These are phyloP conservation scores for Rubia yunnanensis DNA, from an alignment of 257 asterid genomes.

Conservation along the genomic window DNA sequence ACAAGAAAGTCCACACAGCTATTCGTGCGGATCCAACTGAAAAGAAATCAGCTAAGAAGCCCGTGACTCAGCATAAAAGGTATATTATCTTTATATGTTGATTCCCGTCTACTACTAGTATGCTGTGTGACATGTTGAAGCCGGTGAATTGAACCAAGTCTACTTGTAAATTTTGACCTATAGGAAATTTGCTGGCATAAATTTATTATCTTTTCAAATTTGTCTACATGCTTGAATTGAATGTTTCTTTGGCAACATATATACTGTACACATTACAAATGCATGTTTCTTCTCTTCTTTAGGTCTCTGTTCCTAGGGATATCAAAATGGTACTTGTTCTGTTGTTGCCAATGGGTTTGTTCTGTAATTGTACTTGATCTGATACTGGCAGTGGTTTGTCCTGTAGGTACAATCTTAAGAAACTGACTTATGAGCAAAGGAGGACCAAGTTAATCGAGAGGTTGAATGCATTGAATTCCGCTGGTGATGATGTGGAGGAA, in stretches of 20 bases:
- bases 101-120: neutral
- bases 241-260: neutral
- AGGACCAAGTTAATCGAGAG: constrained; percentile 19
- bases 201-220: neutral
- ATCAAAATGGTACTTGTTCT: neutral
- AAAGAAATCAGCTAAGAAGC: constrained; percentile 38
- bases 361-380: neutral
- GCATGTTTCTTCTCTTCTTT: neutral
- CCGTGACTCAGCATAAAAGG: constrained; percentile 50
- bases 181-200: too few relatives aligned
- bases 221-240: neutral
- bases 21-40: constrained; percentile 42
- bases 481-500: constrained; percentile 13
- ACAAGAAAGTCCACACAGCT: constrained; percentile 71
- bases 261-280: neutral
- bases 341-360: neutral
- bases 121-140: neutral
- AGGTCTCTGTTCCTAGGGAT: neutral
- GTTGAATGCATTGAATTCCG: constrained; percentile 20
- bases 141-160: neutral
- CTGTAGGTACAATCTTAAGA: constrained; percentile 17
- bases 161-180: neutral
- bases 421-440: constrained; percentile 20
- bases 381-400: neutral
- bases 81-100: neutral